phyloP scores from a whole-genome alignment of 1,284 basidiomycete genomes.

The Melanopsichium pennsylvanicum region DNA sequence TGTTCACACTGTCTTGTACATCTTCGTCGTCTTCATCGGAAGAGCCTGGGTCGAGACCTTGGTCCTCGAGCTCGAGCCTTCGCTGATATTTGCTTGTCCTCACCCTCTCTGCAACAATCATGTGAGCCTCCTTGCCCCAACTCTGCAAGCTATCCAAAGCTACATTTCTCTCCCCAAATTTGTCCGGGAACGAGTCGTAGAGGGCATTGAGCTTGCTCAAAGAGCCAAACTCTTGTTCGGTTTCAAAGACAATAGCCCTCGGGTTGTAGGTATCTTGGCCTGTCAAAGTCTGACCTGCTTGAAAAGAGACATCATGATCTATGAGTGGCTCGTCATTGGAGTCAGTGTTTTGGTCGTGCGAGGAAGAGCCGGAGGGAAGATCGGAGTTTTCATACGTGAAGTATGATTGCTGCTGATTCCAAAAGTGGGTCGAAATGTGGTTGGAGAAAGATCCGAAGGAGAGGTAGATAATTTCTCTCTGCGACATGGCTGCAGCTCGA shows the following conservation, averaged over 20 bases:
- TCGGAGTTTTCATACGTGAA: conserved; percentile 45
- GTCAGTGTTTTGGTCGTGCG: conserved; percentile 3
- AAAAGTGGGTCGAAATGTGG: conserved; percentile 61
- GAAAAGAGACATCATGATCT: conserved; percentile 60
- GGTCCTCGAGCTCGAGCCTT: conserved; percentile 39
- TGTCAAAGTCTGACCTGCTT: conserved; percentile 45
- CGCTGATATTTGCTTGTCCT: conserved; percentile 38
- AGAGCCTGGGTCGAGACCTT: conserved; percentile 34
- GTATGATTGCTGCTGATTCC: conserved; percentile 62
- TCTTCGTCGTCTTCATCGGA: conserved; percentile 23
- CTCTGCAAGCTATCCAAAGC: conserved; percentile 22
- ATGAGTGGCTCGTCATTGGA: conserved; percentile 37
- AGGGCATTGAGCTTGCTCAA: conserved; percentile 46
- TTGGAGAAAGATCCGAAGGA: conserved; percentile 60
- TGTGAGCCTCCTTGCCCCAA: conserved; percentile 22
- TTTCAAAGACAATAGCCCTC: conserved; percentile 55
- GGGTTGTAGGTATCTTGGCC: conserved; percentile 59
- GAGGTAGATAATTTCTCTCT: conserved; percentile 59
- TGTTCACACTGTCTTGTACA: conserved; percentile 3
- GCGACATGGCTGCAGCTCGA: conserved; percentile 18
- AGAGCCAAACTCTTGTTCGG: conserved; percentile 54
- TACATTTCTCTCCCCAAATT: conserved; percentile 16
- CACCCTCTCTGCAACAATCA: conserved; percentile 18
- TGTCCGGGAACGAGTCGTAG: conserved; percentile 34
- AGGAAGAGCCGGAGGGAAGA: conserved; percentile 20